Evolutionary conservation across 306 rosid species (phyloP), one percentile per base, ranked within the genome.

Genomic region (Cicer chorassanicum): DNA sequence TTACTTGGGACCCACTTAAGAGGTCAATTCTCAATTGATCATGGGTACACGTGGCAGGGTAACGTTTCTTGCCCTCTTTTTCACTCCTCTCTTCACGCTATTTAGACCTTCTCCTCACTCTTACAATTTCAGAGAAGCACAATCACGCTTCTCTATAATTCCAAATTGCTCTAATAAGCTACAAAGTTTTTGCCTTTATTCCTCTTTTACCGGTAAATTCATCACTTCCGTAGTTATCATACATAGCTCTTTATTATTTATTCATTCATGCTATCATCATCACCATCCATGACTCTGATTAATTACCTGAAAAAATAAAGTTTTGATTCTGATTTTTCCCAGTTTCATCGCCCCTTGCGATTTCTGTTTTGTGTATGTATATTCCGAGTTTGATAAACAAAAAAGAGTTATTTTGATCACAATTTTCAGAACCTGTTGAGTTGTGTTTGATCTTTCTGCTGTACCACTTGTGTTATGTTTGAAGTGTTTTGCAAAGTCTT

Each of bases 11-110:
- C 89, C 90, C 79, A 83, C 79, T 11, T 48, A 67, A 77, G 53
- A 1, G 14, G 51, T 77, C 80, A 38, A 56, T 34, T 69, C 87
- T 43, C 0, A 66, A 69, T 56, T 34, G 11, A 19, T 40, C 54
- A 6, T 1, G 0, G 0, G 0, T 6, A 75, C 91, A 93, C 92
- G 96, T 88, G 96, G 79, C 89, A 4, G 1, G 40, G 3, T 76
- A 15, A 12, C 83, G 74, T 86, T 81, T 46, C 78, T 41, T 60
- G 16, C 68, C 44, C 18, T 78, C 68, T 51, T 21, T 36, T 60
- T 81, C 53, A 7, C 19, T 51, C 16, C 6, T 54, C 69, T 56
- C 60, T 24, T 14, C 69, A 6, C 56, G 2, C 24, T 76, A 7
- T 60, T 38, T 11, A 50, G 48, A 6, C 59, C 56, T 13, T 36